phyloP scores from a whole-genome alignment of 1,284 basidiomycete genomes.

The Inonotus obliquus region DNA sequence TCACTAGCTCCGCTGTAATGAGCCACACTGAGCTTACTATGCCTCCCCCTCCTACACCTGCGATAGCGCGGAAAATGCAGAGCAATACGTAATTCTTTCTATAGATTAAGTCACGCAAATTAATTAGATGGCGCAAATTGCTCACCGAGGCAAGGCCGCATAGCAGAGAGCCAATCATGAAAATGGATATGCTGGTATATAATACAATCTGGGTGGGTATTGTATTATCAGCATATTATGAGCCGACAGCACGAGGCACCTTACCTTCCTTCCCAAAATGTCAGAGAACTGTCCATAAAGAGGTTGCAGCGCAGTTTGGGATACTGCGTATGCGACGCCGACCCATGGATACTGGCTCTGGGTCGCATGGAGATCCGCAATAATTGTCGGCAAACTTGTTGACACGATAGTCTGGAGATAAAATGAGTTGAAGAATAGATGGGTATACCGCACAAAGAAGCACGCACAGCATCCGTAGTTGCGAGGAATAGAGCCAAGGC shows the following conservation, averaged over 20 bases:
- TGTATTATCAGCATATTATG: conserved; percentile 3
- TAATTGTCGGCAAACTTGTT: conserved; percentile 73
- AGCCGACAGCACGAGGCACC: conserved; percentile 14
- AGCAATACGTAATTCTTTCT: conserved; percentile 56
- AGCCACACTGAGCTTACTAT: conserved; percentile 81
- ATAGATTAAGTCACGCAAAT: conserved; percentile 11
- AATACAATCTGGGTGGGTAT: conserved; percentile 7
- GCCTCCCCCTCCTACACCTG: conserved; percentile 74
- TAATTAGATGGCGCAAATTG: conserved; percentile 5
- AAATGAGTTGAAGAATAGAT: conserved; percentile 15
- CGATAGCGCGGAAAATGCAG: conserved; percentile 50
- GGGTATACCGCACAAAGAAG: neutral
- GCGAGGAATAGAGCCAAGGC: conserved; percentile 74
- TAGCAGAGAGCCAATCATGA: conserved; percentile 20
- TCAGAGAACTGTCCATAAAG: conserved; percentile 75
- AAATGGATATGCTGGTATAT: conserved; percentile 17
- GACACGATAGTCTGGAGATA: conserved; percentile 70
- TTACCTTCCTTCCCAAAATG: conserved; percentile 68
- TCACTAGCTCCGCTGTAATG: conserved; percentile 75
- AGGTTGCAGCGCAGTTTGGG: conserved; percentile 78
- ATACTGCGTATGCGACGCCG: conserved; percentile 74
- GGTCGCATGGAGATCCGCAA: conserved; percentile 57
- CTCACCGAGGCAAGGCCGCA: conserved; percentile 19
- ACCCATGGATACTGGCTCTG: conserved; percentile 79
- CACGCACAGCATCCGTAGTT: conserved; percentile 72